Base-by-base conservation (phyloP, 164 flowering plant genomes). In the Cinnamomum micranthum region DNA sequence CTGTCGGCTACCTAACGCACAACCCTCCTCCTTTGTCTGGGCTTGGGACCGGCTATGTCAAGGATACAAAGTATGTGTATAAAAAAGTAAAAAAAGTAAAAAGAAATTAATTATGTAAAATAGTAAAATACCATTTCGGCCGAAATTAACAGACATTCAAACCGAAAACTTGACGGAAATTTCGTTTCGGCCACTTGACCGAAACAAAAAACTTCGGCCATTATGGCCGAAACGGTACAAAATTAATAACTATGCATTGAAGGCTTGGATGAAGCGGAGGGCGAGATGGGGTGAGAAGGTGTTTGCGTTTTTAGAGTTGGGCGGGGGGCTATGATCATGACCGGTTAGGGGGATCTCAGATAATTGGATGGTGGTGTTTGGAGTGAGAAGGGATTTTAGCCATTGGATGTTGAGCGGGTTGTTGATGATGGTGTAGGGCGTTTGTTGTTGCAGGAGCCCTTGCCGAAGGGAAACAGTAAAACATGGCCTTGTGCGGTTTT, bases 401-500 rank as follows among this genome's bases (percentile, higher is more conserved):
- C 20, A n/a, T 23, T 15, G 15, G 58, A 67, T 52, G 68, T 68
- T 72, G 67, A 65, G 59, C 9, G 75, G 75, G 63, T 72, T 77
- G 25, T 17, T 72, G 65, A 58, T 60, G 41, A 72, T 68, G 14
- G 15, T 72, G 65, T 35, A 35, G 66, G 25, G 11, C 10, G 67
- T 35, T 23, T 63, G 65, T 1, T 66, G 75, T 23, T 47, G 27
- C 1, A 71, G 63, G 3, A 65, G 65, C 52, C 62, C 33, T 76
- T 22, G 78, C 71, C 3, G 75, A 76, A 76, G 5, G 75, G 74
- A 12, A 71, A 27, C 74, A 76, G 50, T 50, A 76, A 24, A 50
- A 76, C 50, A 60, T 75, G 5, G 6, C 13, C 60, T 55, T 19
- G 47, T 6, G 47, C 7, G 10, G 47, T 35, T 35, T 35, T 35